Conservation (phyloP, 352 stramenopile species). For the Discostella stelligera region DNA sequence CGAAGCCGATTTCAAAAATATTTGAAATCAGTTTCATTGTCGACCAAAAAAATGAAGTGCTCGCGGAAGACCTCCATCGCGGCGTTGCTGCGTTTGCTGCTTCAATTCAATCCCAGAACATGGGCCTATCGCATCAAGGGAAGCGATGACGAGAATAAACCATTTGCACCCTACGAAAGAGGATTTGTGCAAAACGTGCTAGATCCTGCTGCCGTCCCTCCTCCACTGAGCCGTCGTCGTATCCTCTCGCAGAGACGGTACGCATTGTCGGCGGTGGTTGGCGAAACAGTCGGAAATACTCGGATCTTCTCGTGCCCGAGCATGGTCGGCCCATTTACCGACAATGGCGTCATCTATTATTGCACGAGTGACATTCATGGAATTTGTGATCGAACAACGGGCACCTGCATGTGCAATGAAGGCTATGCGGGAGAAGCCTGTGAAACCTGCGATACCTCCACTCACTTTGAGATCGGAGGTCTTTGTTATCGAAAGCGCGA, state of each 20-base stretch:
- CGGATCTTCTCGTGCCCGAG: slow-evolving; percentile 74
- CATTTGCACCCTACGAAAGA: slow-evolving; percentile 85
- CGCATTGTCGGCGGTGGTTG: slow-evolving; percentile 15
- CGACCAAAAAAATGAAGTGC: not conserved
- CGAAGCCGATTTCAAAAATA: not conserved
- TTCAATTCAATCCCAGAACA: not conserved
- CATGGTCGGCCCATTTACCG: slow-evolving; percentile 83
- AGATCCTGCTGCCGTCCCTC: slow-evolving; percentile 79
- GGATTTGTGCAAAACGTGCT: slow-evolving; percentile 87
- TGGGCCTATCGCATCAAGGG: slow-evolving; percentile 52
- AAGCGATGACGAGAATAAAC: slow-evolving; percentile 36
- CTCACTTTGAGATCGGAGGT: slow-evolving; percentile 85
- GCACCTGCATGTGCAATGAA: slow-evolving; percentile 91
- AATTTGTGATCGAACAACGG: slow-evolving; percentile 91
- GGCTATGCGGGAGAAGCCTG: slow-evolving; percentile 91
- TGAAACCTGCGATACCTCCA: slow-evolving; percentile 85
- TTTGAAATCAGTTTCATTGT: not conserved
- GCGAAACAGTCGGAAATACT: slow-evolving; percentile 77
- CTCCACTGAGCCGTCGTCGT: slow-evolving; percentile 18
- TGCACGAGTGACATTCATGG: slow-evolving; percentile 88
- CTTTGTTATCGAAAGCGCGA: slow-evolving; percentile 89
- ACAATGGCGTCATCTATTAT: slow-evolving; percentile 89
- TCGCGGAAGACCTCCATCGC: not conserved
- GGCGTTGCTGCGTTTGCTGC: not conserved
- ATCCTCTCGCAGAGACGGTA: slow-evolving; percentile 87